Base-by-base conservation (phyloP, 257 asterid genomes). In the Pogostemon cablin region DNA sequence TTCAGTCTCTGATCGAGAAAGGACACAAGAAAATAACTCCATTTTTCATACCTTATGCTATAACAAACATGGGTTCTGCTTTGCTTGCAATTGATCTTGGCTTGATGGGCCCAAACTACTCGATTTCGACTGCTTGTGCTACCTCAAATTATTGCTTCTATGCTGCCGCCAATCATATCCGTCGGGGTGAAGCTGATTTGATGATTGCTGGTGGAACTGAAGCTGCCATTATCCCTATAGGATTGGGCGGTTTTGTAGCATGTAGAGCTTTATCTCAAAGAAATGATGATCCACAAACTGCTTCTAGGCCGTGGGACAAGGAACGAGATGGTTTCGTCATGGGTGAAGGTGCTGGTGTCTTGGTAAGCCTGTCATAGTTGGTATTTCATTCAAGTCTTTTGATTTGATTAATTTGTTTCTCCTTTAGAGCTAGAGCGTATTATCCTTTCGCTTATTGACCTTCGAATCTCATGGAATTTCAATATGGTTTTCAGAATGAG, bases 91-190 rank as follows among this genome's bases (percentile, higher is more conserved):
- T 92, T 67, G 96, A 86, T 86, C 82, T 92, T 68, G 98, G 95
- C 63, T 86, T 92, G 73, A 88, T 92, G 97, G 98, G 98, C 53
- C 97, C 98, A 8, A 90, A 90, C 77, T 92, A 92, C 79, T 92
- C 96, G 0, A 92, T 90, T 73, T 92, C 98, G 68, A 90, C 98
- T 75, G 98, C 96, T 80, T 92, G 98, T 77, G 98, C 98, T 25
- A 90, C 98, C 67, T 90, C 97, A n/a, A 92, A 90, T 69, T 90
- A 92, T 63, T 90, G 96, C 79, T 92, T 92, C 80, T 84, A 90
- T 25, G 98, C 97, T 4, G 98, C 97, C 75, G 98, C 97, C 4
- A 92, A 90, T 83, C 98, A 90, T 87, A 92, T 92, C 68, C 92
- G 97, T 7, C 78, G 98, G 72, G 98, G 98, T n/a, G 98, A 92